Base-by-base conservation (phyloP, 352 stramenopile species). In the Thalassiosira exigua region DNA sequence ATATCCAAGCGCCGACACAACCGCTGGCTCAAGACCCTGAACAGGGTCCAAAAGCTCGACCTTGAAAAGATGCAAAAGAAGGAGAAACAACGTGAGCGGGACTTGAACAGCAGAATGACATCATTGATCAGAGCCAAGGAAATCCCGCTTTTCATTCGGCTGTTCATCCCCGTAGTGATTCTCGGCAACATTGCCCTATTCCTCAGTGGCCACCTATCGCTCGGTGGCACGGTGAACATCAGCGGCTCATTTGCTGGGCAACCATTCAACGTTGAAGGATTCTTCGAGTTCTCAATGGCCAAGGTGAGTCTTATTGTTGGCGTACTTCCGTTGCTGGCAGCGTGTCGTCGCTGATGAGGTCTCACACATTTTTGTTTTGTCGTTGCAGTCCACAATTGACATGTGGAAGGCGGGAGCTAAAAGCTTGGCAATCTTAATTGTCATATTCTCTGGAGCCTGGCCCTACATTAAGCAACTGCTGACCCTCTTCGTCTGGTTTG, bases 121-220 rank as follows among this genome's bases (percentile, higher is more conserved):
- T 79, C 86, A 17, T 71, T 94, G 71, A 79, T 87, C 61, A 69
- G 17, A 30, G 88, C 79, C 54, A 11, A 33, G 14, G 72, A 81
- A 19, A 69, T 94, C 29, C 85, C 86, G 24, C 17, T 79, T 1
- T 68, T 85, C 42, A n/a, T 92, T 5, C 69, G 83, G 11, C 53
- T 82, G 11, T 64, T 80, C 21, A 87, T 92, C 2, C 89, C 89
- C 1, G 24, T 92, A n/a, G 50, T 89, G 7, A 90, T 94, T 61
- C 9, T 94, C 7, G 89, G 82, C 3, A 92, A 92, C 58, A 92
- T 92, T 72, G 86, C 59, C 24, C 79, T 94, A 3, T 94, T 94
- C 52, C 22, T 94, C 1, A 84, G 65, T 67, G 86, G 86, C 4
- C 89, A 94, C 87, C 36, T 94, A 0, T 82, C 48, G 56, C 44